Percentiles rank a stretch among this genome's conserved stretches.
Evolutionary conservation across 192 early-diverging fungal species (phyloP).

Genomic region (Coemansia erecta): DNA sequence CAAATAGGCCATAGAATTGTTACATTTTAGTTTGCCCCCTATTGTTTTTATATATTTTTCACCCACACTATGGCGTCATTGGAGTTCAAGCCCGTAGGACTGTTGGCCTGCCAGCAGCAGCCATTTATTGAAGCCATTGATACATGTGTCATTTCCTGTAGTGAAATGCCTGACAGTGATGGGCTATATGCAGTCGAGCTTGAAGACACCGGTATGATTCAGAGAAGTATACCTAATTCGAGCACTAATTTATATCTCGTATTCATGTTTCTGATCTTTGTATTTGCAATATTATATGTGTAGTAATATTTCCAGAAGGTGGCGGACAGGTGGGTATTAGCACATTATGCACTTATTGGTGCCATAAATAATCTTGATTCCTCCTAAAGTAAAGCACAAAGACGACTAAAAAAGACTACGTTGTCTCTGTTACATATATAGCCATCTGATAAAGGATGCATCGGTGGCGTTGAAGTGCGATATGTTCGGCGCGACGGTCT

Average conservation of each 20-base stretch:
- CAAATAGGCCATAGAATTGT: too few relatives aligned
- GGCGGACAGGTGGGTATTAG: constrained; percentile 59
- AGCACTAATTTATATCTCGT: background rate
- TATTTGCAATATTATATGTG: background rate
- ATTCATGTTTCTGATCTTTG: background rate
- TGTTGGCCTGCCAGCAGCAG: constrained; percentile 60
- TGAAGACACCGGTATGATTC: constrained; percentile 55
- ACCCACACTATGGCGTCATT: too few relatives aligned
- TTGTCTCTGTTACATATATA: background rate
- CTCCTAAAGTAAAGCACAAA: too few relatives aligned
- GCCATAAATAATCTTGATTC: background rate
- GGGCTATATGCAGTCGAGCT: constrained; percentile 63
- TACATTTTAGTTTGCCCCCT: too few relatives aligned
- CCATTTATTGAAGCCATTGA: constrained; percentile 50
- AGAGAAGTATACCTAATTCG: background rate
- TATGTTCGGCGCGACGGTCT: constrained; percentile 61
- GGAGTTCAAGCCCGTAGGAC: constrained; percentile 48
- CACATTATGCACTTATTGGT: background rate
- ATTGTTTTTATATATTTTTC: too few relatives aligned
- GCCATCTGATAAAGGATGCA: constrained; percentile 61
- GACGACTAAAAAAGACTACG: too few relatives aligned
- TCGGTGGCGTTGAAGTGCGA: constrained; percentile 55
- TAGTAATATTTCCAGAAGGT: constrained; percentile 76
- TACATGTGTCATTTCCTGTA: constrained; percentile 57
- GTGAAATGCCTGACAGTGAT: constrained; percentile 52